Evolutionary conservation across 176 grass and related monocot genomes (phyloP).

Genomic region (Phoenix dactylifera): DNA sequence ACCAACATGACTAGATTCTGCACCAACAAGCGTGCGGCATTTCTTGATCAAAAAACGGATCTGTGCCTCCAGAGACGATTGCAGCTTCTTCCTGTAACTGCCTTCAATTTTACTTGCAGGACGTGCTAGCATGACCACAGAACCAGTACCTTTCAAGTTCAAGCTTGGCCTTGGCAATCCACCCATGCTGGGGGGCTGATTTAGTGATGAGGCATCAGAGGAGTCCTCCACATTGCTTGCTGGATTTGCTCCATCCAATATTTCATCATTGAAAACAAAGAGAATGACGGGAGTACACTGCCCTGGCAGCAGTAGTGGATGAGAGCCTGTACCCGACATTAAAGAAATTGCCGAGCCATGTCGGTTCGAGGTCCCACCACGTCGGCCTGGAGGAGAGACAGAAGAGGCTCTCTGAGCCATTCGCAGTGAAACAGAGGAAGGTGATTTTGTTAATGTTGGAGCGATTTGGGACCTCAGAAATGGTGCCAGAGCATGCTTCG

Average conservation of each 20-base stretch:
- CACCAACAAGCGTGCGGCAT: slow-evolving; percentile 39
- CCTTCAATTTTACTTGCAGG: slow-evolving; percentile 41
- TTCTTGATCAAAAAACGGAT: slow-evolving; percentile 78
- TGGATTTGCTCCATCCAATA: slow-evolving; percentile 36
- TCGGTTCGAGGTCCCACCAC: slow-evolving; percentile 31
- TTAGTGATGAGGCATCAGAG: slow-evolving; percentile 31
- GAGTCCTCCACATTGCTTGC: slow-evolving; percentile 41
- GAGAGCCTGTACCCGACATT: slow-evolving; percentile 54
- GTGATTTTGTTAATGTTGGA: slow-evolving; percentile 30
- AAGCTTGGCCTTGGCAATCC: slow-evolving; percentile 33
- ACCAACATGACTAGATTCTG: slow-evolving; percentile 51
- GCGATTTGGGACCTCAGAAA: slow-evolving; percentile 42
- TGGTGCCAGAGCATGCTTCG: slow-evolving; percentile 72
- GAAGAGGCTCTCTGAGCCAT: slow-evolving; percentile 36
- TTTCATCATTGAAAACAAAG: slow-evolving; percentile 74
- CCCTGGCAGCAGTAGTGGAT: slow-evolving; percentile 40
- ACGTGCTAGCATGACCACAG: slow-evolving; percentile 49
- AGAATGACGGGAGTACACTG: slow-evolving; percentile 80
- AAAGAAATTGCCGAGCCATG: slow-evolving; percentile 54
- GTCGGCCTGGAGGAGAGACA: slow-evolving; percentile 37
- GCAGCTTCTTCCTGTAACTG: slow-evolving; percentile 47
- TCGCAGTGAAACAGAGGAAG: slow-evolving; percentile 21
- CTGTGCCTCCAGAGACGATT: slow-evolving; percentile 69
- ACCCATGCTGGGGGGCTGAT: slow-evolving; percentile 27
- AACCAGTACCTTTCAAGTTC: slow-evolving; percentile 37